Evolutionary conservation across 345 rosid genomes (phyloP), one percentile per base, ranked within the genome.

Genomic region (Dipteronia dyeriana): DNA sequence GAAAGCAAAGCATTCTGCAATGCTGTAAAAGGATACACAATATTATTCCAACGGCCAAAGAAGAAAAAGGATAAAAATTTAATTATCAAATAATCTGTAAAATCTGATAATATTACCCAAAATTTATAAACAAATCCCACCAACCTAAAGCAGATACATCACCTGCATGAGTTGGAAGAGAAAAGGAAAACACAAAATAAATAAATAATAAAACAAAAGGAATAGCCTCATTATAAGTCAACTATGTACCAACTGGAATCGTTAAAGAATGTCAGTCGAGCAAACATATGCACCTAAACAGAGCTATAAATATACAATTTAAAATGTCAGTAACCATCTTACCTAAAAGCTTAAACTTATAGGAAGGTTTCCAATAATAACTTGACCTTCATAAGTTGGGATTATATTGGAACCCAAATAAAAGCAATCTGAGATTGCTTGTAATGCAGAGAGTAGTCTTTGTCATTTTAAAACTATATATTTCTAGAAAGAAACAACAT

Each of bases 41-140:
- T 62, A 75, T 79, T 59, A 79, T 74, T 70, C 43, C 71, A 70
- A 23, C 9, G 26, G 20, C 65, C 25, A 69, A 26, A 19, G 59
- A 34, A 3, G 20, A 20, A 10, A 38, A 39, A 3, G 51, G 54
- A 34, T 62, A 61, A 80, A 20, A 66, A 43, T 23, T 23, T 49
- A 73, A 64, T 70, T 13, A 70, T 51, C 34, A 75, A 71, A 54
- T 25, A 39, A 3, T 79, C 66, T 51, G 34, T 22, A 72, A 79
- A 75, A 45, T 64, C 43, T 57, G 79, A 74, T 29, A 56, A 56
- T 29, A 22, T 74, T 91, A 91, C 96, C 99, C 94, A 22, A 86
- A 95, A 76, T 91, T 93, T 82, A 91, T 91, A 83, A 93, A 90
- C 71, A 95, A 88, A 83, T 90, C 98, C 98, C 98, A 95, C 98